phyloP scores from a whole-genome alignment of 2,329 filamentous ascomycete genomes.

The Xylaria sp. region DNA sequence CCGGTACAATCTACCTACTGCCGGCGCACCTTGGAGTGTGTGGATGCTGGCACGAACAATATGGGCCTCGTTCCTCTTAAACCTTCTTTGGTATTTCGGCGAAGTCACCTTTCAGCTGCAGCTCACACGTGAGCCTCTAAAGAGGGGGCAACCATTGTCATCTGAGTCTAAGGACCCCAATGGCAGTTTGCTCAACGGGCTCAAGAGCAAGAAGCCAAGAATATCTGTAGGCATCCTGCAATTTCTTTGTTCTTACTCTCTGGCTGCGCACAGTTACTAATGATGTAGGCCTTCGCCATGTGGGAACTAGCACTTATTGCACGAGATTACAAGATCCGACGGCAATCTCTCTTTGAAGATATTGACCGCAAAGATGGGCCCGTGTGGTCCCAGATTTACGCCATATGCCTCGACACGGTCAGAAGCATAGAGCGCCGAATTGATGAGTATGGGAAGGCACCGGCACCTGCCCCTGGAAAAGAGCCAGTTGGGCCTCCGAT shows the following conservation, averaged over 20 bases:
- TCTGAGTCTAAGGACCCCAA: slow-evolving; percentile 90
- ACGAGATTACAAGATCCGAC: slow-evolving; percentile 76
- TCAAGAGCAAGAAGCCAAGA: slow-evolving; percentile 84
- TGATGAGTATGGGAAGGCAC: slow-evolving; percentile 66
- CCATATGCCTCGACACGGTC: slow-evolving; percentile 75
- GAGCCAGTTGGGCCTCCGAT: slow-evolving; percentile 35
- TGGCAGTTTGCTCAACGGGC: slow-evolving; percentile 83
- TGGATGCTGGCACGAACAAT: slow-evolving; percentile 67
- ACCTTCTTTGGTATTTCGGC: slow-evolving; percentile 79
- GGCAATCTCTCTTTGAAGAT: slow-evolving; percentile 86
- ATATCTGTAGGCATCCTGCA: slow-evolving; percentile 67
- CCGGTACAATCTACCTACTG: slow-evolving; percentile 72
- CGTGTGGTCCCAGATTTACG: slow-evolving; percentile 83
- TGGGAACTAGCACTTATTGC: slow-evolving; percentile 90
- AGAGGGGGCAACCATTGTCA: slow-evolving; percentile 85
- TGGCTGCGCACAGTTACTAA: slow-evolving; percentile 32
- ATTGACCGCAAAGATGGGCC: slow-evolving; percentile 84
- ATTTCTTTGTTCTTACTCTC: not conserved
- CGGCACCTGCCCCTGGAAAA: slow-evolving; percentile 50
- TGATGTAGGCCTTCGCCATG: slow-evolving; percentile 78
- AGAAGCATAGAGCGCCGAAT: slow-evolving; percentile 75
- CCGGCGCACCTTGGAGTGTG: slow-evolving; percentile 65
- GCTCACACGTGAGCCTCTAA: slow-evolving; percentile 82
- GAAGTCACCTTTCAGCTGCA: slow-evolving; percentile 84
- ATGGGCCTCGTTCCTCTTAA: slow-evolving; percentile 73